Evolutionary conservation across 805 yeast species (phyloP).

Genomic region (Tetrapisispora pingtungensis): DNA sequence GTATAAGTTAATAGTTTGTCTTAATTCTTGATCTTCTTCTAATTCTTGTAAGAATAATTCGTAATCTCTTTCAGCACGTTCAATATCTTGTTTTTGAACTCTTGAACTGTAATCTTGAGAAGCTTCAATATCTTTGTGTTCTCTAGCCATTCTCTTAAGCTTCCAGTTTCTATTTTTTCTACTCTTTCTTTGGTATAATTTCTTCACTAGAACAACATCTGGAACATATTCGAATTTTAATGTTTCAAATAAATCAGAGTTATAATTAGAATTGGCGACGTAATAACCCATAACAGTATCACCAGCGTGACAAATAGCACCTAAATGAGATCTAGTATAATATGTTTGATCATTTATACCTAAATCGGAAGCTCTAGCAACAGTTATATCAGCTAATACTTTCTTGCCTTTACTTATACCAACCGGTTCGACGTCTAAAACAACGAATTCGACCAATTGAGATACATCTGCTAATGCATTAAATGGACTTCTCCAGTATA

Average conservation of each 20-base stretch:
- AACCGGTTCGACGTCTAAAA: slow-evolving; percentile 88
- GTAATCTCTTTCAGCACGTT: slow-evolving; percentile 87
- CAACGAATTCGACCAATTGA: slow-evolving; percentile 76
- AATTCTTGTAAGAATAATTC: slow-evolving; percentile 93
- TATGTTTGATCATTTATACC: slow-evolving; percentile 77
- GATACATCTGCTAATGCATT: slow-evolving; percentile 63
- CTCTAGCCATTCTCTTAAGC: slow-evolving; percentile 94
- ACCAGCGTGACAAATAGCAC: slow-evolving; percentile 92
- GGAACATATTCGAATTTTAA: slow-evolving; percentile 53
- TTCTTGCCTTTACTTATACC: slow-evolving; percentile 68
- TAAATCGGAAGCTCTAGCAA: slow-evolving; percentile 81
- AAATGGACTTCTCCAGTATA: slow-evolving; percentile 80
- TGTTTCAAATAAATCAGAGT: slow-evolving; percentile 76
- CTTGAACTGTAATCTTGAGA: slow-evolving; percentile 49
- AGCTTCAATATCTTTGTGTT: slow-evolving; percentile 82
- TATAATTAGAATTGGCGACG: slow-evolving; percentile 75
- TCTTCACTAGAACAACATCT: slow-evolving; percentile 84
- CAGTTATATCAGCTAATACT: slow-evolving; percentile 81
- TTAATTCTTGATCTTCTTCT: slow-evolving; percentile 92
- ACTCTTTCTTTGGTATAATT: slow-evolving; percentile 70
- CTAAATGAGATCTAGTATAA: slow-evolving; percentile 83
- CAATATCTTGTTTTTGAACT: slow-evolving; percentile 79
- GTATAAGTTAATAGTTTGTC: slow-evolving; percentile 83
- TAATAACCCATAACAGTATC: slow-evolving; percentile 91
- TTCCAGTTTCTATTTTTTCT: slow-evolving; percentile 77